Conservation (phyloP, 495 filamentous ascomycete species). For the Penicillium ucsense region DNA sequence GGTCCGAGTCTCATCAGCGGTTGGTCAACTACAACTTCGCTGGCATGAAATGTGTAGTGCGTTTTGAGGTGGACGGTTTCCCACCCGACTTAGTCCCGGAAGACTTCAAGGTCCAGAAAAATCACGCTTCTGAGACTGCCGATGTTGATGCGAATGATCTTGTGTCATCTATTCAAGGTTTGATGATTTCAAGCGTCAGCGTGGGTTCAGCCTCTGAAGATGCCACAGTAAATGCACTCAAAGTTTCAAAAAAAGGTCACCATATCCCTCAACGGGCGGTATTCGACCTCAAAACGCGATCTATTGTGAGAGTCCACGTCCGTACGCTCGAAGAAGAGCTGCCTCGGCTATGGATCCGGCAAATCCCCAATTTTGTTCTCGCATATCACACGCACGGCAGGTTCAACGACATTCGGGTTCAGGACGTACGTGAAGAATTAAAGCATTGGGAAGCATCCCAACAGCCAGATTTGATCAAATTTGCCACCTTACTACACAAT, state of each 20-base stretch:
- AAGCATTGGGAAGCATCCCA: conserved; percentile 45
- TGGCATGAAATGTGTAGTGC: conserved; percentile 43
- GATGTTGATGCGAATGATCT: not conserved
- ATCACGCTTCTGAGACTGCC: not conserved
- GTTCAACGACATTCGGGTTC: conserved; percentile 44
- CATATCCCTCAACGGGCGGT: conserved; percentile 33
- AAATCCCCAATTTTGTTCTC: conserved; percentile 52
- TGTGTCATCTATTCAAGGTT: not conserved
- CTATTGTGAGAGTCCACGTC: conserved; percentile 21
- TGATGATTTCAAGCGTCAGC: not conserved
- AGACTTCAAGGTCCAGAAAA: not conserved
- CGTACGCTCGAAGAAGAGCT: conserved; percentile 36
- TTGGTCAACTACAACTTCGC: conserved; percentile 50
- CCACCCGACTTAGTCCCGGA: conserved; percentile 10
- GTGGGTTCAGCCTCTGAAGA: not conserved
- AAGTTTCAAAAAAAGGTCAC: conserved; percentile 2
- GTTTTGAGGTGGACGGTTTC: conserved; percentile 58
- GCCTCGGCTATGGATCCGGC: conserved; percentile 49
- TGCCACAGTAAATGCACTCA: not conserved
- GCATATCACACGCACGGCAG: conserved; percentile 45
- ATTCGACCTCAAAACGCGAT: conserved; percentile 63
- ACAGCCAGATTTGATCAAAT: conserved; percentile 16
- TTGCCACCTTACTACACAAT: conserved; percentile 21
- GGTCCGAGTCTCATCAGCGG: conserved; percentile 53
- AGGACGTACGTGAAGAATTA: conserved; percentile 35